A percentile compares a stretch with the other conserved stretches of the same genome.
Conservation (phyloP, 306 rosid genomes). For the Citrullus mucosospermus region DNA sequence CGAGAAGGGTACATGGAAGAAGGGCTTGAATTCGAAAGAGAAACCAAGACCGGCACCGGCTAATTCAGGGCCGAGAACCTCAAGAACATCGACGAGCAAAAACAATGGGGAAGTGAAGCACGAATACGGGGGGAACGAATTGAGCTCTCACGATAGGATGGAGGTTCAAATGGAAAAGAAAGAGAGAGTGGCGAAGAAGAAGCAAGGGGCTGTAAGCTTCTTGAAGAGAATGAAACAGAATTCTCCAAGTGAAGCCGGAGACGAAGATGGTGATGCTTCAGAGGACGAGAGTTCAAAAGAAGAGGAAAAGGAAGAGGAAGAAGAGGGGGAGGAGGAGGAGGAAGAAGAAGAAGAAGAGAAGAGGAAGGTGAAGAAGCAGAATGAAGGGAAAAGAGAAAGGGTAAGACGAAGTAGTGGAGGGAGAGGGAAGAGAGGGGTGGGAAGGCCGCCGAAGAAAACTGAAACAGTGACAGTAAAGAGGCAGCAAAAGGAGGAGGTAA, state of each 20-base stretch:
- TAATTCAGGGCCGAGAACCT: constrained; percentile 8
- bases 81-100: constrained; percentile 1
- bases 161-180: constrained; percentile 24
- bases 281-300: constrained; percentile 10
- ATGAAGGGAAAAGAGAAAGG: constrained; percentile 12
- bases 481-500: background rate
- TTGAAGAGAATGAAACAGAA: constrained; percentile 38
- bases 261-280: constrained; percentile 9
- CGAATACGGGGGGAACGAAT: constrained; percentile 25
- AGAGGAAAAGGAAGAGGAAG: background rate
- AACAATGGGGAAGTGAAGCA: constrained; percentile 11
- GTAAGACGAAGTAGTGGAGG: constrained; percentile 13
- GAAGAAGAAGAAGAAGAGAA: background rate
- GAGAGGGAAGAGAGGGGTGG: constrained; percentile 20
- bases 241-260: constrained; percentile 6
- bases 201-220: constrained; percentile 30
- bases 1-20: constrained; percentile 17
- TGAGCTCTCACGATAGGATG: constrained; percentile 25
- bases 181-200: constrained; percentile 19
- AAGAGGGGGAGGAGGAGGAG: background rate
- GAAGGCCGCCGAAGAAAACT: constrained; percentile 29
- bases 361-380: background rate
- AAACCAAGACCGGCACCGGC: background rate
- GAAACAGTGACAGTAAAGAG: constrained; percentile 7
- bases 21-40: constrained; percentile 21